Percentiles rank a stretch among this genome's conserved stretches.
These are phyloP conservation scores for Quercus aquifolioides DNA, from an alignment of 306 rosid genomes.

Conservation along the genomic window DNA sequence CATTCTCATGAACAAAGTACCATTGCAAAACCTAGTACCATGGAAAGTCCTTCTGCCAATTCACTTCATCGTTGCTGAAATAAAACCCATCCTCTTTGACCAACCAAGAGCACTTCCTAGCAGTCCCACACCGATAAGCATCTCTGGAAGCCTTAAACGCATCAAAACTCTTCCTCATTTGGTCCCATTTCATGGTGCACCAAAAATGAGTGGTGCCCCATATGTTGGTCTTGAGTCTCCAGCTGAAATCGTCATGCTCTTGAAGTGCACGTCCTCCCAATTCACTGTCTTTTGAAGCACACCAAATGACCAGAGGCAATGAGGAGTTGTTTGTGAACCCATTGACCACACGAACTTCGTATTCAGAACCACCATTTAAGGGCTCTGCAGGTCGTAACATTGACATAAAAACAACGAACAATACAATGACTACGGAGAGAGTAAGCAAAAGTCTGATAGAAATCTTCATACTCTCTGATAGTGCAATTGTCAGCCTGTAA, in stretches of 20 bases:
- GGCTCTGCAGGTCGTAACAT: slow-evolving; percentile 25
- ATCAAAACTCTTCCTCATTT: slow-evolving; percentile 54
- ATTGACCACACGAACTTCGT: slow-evolving; percentile 58
- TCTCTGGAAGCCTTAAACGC: slow-evolving; percentile 78
- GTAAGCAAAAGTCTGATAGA: slow-evolving; percentile 9
- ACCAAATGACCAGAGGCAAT: slow-evolving; percentile 78
- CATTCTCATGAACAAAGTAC: too few species aligned
- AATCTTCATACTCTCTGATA: slow-evolving; percentile 12
- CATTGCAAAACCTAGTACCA: slow-evolving; percentile 37
- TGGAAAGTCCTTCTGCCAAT: slow-evolving; percentile 68
- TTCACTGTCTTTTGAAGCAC: slow-evolving; percentile 53
- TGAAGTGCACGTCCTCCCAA: slow-evolving; percentile 82
- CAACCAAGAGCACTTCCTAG: slow-evolving; percentile 60
- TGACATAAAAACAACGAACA: slow-evolving; percentile 20
- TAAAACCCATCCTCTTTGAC: slow-evolving; percentile 73
- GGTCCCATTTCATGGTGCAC: slow-evolving; percentile 85
- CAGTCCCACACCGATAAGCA: slow-evolving; percentile 42
- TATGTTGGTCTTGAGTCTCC: slow-evolving; percentile 47
- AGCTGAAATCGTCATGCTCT: slow-evolving; percentile 77
- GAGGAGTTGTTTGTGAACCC: slow-evolving; percentile 79
- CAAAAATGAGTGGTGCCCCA: slow-evolving; percentile 53
- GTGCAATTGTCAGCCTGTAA: too few species aligned
- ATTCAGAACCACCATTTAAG: slow-evolving; percentile 38
- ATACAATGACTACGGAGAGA: slow-evolving; percentile 19
- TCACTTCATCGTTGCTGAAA: slow-evolving; percentile 72